Base-by-base conservation (phyloP, 306 rosid genomes). In the Styphnolobium japonicum region DNA sequence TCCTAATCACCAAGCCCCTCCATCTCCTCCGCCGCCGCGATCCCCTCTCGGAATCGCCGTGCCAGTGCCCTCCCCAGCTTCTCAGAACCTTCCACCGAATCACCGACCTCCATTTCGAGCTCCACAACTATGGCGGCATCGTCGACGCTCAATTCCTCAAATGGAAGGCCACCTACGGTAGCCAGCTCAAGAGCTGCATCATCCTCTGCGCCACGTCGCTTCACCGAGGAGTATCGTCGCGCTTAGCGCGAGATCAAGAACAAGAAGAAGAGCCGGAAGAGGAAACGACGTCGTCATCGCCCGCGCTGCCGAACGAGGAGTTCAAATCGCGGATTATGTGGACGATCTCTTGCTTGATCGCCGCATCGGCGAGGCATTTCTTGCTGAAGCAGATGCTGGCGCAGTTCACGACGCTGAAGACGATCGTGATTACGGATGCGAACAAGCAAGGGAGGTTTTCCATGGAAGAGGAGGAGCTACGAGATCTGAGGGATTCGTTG, bases 291-390 rank as follows among this genome's bases (percentile, higher is more conserved):
- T 8, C 52, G 36, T 48, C 58, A 3, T 10, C 7, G 9, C 15
- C 39, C 42, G 8, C 42, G 29, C 0, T 69, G 43, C 25, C 58
- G 27, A 48, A 31, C 42, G 75, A 46, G 7, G 75, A 46, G 4
- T 18, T 69, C 43, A 48, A 46, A 21, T 25, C 60, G 22, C 75
- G 75, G 60, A 21, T 70, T 18, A n/a, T 29, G 73, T 85, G 65
- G 61, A 67, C 53, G 7, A 75, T n/a, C 3, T 55, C 58, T n/a
- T 68, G 78, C 49, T 34, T 87, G 53, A 82, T 81, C 55, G 81
- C 86, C 4, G 90, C 90, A 15, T 84, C 88, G 23, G 77, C 82
- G 71, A 81, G 86, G 80, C 90, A 78, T 37, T 79, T 45, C 36
- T 14, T 84, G 82, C n/a, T 82, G 66, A 87, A 78, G 65, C 77